phyloP scores from a whole-genome alignment of 345 rosid species.

The Eucalyptus virginea region DNA sequence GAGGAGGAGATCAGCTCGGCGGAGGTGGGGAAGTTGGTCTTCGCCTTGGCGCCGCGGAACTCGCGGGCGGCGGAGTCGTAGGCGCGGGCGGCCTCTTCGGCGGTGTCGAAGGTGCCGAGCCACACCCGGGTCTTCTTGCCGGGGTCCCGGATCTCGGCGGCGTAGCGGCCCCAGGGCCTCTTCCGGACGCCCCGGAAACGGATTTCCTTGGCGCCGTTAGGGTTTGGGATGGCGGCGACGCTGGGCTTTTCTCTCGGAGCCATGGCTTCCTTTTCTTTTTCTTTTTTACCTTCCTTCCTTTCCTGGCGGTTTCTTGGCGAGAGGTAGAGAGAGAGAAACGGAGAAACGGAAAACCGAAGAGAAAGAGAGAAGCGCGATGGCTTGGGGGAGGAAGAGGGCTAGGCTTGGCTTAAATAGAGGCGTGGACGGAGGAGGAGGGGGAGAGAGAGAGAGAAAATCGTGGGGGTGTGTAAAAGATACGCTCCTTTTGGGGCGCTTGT shows the following conservation, averaged over 20 bases:
- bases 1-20: slow-evolving; percentile 10
- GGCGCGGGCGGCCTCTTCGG: slow-evolving; percentile 92
- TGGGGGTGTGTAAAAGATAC: not conserved
- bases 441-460: not conserved
- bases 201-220: slow-evolving; percentile 26
- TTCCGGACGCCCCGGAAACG: slow-evolving; percentile 84
- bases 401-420: not conserved
- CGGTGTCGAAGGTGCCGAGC: slow-evolving; percentile 91
- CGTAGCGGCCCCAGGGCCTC: slow-evolving; percentile 95
- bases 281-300: too few relatives aligned
- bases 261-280: not conserved
- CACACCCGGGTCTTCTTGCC: slow-evolving; percentile 89
- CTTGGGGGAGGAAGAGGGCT: not conserved
- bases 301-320: not conserved
- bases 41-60: slow-evolving; percentile 78
- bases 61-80: slow-evolving; percentile 82
- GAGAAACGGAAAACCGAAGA: not conserved
- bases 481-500: slow-evolving; percentile 10
- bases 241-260: slow-evolving; percentile 33
- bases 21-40: slow-evolving; percentile 54
- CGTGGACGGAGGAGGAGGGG: not conserved
- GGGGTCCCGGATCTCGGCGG: slow-evolving; percentile 97
- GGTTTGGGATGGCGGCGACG: slow-evolving; percentile 2
- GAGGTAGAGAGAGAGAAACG: not conserved
- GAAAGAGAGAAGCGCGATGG: not conserved